Conservation (phyloP, 163 green algal species). For the Chlamydomonas reinhardtii region DNA sequence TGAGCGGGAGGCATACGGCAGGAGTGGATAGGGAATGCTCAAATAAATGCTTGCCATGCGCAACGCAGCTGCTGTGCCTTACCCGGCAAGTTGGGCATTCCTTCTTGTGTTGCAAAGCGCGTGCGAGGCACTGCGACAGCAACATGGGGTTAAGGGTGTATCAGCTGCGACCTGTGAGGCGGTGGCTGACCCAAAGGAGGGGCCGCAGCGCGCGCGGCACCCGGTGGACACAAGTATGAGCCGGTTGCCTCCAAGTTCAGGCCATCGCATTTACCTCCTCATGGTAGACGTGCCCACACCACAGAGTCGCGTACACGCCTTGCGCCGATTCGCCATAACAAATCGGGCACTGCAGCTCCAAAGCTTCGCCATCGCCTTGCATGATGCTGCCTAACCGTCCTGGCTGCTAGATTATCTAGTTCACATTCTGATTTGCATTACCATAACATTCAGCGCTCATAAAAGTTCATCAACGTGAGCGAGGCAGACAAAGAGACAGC, state of each 20-base stretch:
- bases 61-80: background rate
- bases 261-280: too few relatives aligned
- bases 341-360: conserved; percentile 33
- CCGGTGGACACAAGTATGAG: too few relatives aligned
- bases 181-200: too few relatives aligned
- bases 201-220: too few relatives aligned
- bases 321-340: background rate
- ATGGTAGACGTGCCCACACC: conserved; percentile 36
- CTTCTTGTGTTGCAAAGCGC: background rate
- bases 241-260: too few relatives aligned
- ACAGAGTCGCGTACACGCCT: background rate
- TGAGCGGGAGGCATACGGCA: background rate
- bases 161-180: too few relatives aligned
- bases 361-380: background rate
- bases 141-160: too few relatives aligned
- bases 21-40: background rate
- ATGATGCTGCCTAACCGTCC: too few relatives aligned
- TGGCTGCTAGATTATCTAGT: too few relatives aligned
- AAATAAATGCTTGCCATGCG: background rate
- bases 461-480: too few relatives aligned
- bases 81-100: conserved; percentile 36
- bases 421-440: too few relatives aligned
- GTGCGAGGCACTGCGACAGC: background rate
- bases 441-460: too few relatives aligned
- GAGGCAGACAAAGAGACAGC: background rate